phyloP scores from a whole-genome alignment of 108 stramenopile species.

The Nannochloropsis oceanica region DNA sequence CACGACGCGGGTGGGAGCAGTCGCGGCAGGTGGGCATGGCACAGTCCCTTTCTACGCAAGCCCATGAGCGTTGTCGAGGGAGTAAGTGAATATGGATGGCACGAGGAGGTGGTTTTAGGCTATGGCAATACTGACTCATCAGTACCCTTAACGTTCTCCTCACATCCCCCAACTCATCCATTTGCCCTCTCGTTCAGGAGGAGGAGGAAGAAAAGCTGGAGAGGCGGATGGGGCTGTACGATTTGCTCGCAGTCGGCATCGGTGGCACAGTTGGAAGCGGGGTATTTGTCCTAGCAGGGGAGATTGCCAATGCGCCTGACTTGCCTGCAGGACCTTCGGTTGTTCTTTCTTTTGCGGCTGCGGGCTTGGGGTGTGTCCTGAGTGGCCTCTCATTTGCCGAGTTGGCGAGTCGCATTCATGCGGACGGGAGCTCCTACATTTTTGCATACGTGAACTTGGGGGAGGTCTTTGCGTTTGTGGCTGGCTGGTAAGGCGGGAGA shows the following conservation, averaged over 20 bases:
- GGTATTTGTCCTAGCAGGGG: constrained; percentile 71
- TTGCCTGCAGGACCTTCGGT: constrained; percentile 69
- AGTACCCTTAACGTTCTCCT: too few relatives aligned
- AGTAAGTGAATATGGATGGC: neutral
- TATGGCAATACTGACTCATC: too few relatives aligned
- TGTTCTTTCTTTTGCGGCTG: constrained; percentile 47
- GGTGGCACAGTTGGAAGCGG: constrained; percentile 42
- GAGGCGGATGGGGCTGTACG: constrained; percentile 35
- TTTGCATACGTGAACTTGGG: constrained; percentile 66
- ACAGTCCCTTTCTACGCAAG: neutral
- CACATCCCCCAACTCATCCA: neutral
- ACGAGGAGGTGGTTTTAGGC: too few relatives aligned
- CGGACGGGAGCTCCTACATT: constrained; percentile 62
- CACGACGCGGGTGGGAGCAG: neutral
- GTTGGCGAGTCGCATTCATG: constrained; percentile 51
- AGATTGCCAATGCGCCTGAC: constrained; percentile 45
- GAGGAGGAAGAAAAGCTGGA: neutral
- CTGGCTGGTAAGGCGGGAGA: constrained; percentile 36
- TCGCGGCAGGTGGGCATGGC: neutral
- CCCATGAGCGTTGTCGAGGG: neutral
- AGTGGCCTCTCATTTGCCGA: constrained; percentile 72
- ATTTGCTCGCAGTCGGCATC: constrained; percentile 61
- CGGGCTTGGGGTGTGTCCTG: constrained; percentile 53
- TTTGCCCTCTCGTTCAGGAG: neutral
- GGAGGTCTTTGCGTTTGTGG: constrained; percentile 61